phyloP scores from a whole-genome alignment of 768 basidiomycete species.

The Filobasidium floriforme region DNA sequence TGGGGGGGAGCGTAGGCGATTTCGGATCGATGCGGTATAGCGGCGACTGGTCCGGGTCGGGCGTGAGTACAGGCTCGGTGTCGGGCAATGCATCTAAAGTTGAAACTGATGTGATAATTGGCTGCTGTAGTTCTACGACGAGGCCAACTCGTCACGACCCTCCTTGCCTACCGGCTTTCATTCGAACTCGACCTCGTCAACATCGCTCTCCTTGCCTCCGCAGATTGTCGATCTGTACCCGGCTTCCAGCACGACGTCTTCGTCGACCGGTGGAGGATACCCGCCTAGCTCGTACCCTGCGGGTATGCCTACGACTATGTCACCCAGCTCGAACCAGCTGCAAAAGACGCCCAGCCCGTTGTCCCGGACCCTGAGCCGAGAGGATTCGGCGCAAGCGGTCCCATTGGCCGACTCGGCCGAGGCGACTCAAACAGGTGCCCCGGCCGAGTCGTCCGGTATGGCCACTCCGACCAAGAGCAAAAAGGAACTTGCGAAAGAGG shows the following conservation, averaged over 20 bases:
- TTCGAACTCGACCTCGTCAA: conserved; percentile 19
- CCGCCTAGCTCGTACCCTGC: neutral
- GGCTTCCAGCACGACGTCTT: neutral
- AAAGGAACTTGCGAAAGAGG: conserved; percentile 37
- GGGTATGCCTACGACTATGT: neutral
- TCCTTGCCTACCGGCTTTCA: conserved; percentile 10
- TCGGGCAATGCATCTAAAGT: conserved; percentile 22
- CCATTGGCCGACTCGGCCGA: neutral
- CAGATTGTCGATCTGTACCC: neutral
- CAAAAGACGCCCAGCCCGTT: conserved; percentile 13
- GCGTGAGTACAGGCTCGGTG: conserved; percentile 32
- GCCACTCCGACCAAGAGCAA: conserved; percentile 27
- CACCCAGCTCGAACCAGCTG: conserved; percentile 3
- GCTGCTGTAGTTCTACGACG: conserved; percentile 6
- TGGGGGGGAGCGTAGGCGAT: conserved; percentile 18
- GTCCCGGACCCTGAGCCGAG: conserved; percentile 13
- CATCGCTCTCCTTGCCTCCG: conserved; percentile 10
- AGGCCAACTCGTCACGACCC: conserved; percentile 16
- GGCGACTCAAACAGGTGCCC: neutral
- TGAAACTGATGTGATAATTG: neutral
- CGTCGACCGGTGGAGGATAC: neutral
- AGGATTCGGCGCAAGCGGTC: neutral
- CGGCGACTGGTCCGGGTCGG: conserved; percentile 32
- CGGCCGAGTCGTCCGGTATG: neutral
- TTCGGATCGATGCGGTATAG: conserved; percentile 23